phyloP scores from a whole-genome alignment of 257 asterid species.

The Schizonepeta tenuifolia region DNA sequence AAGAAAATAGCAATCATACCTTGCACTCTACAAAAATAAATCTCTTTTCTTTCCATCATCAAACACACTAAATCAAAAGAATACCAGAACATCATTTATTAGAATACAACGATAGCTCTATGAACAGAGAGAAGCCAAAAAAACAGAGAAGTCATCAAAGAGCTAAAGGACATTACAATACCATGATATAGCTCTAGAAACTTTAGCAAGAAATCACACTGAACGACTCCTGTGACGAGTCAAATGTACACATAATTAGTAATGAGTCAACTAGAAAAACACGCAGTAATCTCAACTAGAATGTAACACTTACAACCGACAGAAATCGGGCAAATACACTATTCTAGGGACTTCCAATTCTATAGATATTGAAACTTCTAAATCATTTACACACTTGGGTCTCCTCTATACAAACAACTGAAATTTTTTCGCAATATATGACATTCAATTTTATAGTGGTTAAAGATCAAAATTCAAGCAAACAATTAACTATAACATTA shows the following conservation, averaged over 20 bases:
- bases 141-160: slow-evolving; percentile 22
- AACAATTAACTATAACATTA: background rate
- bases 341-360: too few relatives aligned
- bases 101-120: too few relatives aligned
- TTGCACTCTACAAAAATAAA: too few relatives aligned
- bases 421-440: background rate
- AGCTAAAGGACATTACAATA: slow-evolving; percentile 27
- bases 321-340: background rate
- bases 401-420: background rate
- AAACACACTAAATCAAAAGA: too few relatives aligned
- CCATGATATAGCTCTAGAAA: slow-evolving; percentile 14
- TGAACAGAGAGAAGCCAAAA: slow-evolving; percentile 23
- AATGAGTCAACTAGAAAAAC: background rate
- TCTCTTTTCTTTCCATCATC: too few relatives aligned
- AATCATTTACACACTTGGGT: background rate
- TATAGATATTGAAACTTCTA: slow-evolving; percentile 2
- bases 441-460: background rate
- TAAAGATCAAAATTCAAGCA: slow-evolving; percentile 1
- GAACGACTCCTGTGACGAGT: background rate
- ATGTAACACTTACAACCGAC: slow-evolving; percentile 2
- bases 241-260: background rate
- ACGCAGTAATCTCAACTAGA: background rate
- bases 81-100: too few relatives aligned
- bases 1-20: too few relatives aligned
- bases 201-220: background rate